phyloP scores from a whole-genome alignment of 345 rosid species.

The Brassica nigra region DNA sequence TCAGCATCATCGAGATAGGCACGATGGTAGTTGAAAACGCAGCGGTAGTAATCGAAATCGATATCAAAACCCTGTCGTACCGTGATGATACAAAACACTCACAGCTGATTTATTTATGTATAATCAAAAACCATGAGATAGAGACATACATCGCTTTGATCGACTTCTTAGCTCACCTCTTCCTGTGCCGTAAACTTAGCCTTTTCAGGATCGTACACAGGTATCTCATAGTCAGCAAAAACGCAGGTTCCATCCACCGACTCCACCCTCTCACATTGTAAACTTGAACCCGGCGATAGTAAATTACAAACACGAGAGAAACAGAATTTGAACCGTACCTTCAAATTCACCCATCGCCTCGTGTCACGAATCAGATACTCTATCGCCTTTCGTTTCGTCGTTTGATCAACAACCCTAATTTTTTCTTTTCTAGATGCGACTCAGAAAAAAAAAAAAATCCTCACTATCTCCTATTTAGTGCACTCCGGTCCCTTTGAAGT shows the following conservation, averaged over 20 bases:
- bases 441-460: too few relatives aligned
- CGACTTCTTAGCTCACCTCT: background rate
- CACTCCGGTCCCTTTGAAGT: too few relatives aligned
- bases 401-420: too few relatives aligned
- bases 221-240: background rate
- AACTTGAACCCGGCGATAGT: too few relatives aligned
- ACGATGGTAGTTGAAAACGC: slow-evolving; percentile 22
- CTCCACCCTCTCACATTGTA: background rate
- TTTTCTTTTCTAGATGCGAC: too few relatives aligned
- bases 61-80: slow-evolving; percentile 15
- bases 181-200: background rate
- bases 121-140: background rate
- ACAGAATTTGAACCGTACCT: background rate
- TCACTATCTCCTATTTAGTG: too few relatives aligned
- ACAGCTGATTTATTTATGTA: background rate
- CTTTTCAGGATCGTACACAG: background rate
- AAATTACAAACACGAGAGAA: too few relatives aligned
- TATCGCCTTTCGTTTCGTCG: too few relatives aligned
- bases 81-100: background rate
- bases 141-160: background rate
- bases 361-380: too few relatives aligned
- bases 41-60: background rate
- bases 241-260: background rate
- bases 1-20: background rate
- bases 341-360: background rate